phyloP scores from a whole-genome alignment of 2,329 filamentous ascomycete species.

The Fusarium drepaniforme region DNA sequence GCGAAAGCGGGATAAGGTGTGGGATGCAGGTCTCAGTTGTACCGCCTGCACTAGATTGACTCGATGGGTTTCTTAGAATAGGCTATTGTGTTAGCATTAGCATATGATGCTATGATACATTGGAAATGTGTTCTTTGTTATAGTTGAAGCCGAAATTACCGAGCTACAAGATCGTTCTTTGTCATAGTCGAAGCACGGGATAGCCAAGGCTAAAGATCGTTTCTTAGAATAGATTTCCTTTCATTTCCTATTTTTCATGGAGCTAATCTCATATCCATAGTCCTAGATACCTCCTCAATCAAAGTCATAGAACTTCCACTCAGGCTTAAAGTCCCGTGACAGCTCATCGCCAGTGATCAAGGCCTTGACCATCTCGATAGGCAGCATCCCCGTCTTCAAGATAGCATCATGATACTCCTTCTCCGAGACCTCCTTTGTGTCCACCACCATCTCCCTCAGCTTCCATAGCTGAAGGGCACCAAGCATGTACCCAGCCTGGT shows the following conservation, averaged over 20 bases:
- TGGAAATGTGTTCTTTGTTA: too few species aligned
- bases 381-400: slow-evolving; percentile 21
- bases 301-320: slow-evolving; percentile 37
- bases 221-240: background rate
- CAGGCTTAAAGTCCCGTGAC: slow-evolving; percentile 19
- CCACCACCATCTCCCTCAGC: slow-evolving; percentile 25
- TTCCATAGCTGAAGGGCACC: slow-evolving; percentile 32
- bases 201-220: too few species aligned
- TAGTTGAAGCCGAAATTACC: too few species aligned
- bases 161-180: too few species aligned
- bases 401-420: slow-evolving; percentile 35
- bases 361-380: slow-evolving; percentile 36
- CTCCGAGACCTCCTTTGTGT: slow-evolving; percentile 11
- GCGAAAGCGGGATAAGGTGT: too few species aligned
- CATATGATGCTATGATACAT: too few species aligned
- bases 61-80: background rate
- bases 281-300: background rate
- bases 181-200: too few species aligned
- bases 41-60: background rate
- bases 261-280: background rate
- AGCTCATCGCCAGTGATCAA: slow-evolving; percentile 20
- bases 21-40: background rate
- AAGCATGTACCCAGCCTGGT: slow-evolving; percentile 34
- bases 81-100: too few species aligned
- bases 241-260: background rate